Evolutionary conservation across 2,329 filamentous ascomycete genomes (phyloP).

Genomic region (Diaporthe sp.): DNA sequence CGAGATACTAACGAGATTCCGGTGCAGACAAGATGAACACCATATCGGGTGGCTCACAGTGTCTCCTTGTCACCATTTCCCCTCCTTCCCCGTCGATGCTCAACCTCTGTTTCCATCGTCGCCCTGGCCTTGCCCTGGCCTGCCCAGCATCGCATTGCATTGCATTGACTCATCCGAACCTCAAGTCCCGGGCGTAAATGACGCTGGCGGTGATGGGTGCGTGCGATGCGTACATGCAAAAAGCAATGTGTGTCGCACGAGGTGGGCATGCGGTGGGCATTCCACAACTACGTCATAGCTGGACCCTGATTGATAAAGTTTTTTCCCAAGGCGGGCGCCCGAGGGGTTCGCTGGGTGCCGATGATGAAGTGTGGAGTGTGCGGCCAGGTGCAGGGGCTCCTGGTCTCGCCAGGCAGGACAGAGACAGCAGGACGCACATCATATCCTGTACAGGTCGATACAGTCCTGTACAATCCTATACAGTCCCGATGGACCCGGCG

Average conservation of each 20-base stretch:
- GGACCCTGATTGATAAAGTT: conserved; percentile 24
- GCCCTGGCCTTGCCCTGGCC: too few relatives aligned
- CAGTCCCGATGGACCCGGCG: too few relatives aligned
- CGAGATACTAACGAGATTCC: not conserved
- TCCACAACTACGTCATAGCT: conserved; percentile 25
- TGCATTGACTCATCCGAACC: conserved; percentile 2
- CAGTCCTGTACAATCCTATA: not conserved
- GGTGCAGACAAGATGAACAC: not conserved
- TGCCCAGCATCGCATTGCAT: not conserved
- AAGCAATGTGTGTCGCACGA: conserved; percentile 12
- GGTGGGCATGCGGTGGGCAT: not conserved
- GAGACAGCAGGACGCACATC: not conserved
- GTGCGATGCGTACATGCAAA: not conserved
- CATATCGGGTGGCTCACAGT: not conserved
- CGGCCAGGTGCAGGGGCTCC: not conserved
- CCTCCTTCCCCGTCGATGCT: not conserved
- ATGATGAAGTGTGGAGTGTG: conserved; percentile 18
- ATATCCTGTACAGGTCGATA: not conserved
- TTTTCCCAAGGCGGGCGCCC: not conserved
- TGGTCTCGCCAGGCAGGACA: conserved; percentile 14
- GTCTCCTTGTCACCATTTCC: too few relatives aligned
- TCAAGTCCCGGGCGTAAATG: not conserved
- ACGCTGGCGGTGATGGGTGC: conserved; percentile 11
- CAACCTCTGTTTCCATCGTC: not conserved
- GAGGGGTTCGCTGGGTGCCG: conserved; percentile 11